phyloP scores from a whole-genome alignment of 768 basidiomycete genomes.

The Calvatia gigantea region DNA sequence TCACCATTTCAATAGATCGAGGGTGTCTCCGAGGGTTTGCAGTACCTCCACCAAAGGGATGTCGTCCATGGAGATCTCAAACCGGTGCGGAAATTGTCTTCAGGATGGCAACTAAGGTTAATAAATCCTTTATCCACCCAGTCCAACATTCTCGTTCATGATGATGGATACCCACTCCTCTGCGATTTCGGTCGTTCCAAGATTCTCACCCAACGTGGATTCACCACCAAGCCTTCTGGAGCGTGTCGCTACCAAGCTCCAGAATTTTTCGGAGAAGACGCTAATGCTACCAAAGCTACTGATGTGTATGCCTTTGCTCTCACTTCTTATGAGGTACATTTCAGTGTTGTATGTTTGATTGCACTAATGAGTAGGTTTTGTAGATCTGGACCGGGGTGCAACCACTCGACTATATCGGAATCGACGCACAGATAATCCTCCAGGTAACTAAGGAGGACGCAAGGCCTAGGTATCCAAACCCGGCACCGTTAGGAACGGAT shows the following conservation, averaged over 20 bases:
- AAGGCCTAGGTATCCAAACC: background rate
- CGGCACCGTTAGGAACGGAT: background rate
- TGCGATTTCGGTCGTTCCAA: constrained; percentile 5
- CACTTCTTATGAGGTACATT: constrained; percentile 16
- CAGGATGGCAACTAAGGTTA: too few relatives aligned
- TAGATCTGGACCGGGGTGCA: constrained; percentile 1
- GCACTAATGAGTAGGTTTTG: too few relatives aligned
- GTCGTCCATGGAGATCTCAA: constrained; percentile 8
- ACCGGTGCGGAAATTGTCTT: too few relatives aligned
- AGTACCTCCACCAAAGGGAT: background rate
- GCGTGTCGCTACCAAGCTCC: constrained; percentile 4
- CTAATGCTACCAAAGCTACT: constrained; percentile 13
- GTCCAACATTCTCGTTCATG: constrained; percentile 5
- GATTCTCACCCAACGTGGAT: background rate
- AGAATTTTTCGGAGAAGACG: background rate
- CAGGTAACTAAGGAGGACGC: background rate
- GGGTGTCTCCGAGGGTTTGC: background rate
- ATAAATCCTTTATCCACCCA: too few relatives aligned
- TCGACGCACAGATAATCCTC: background rate
- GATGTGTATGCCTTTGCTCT: constrained; percentile 19
- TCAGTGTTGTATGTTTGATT: background rate
- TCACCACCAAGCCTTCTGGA: constrained; percentile 2
- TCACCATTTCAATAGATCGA: background rate
- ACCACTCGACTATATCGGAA: background rate
- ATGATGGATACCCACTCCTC: background rate